Percentiles rank a stretch among this genome's conserved stretches.
phyloP scores from a whole-genome alignment of 192 early-diverging fungal species.

The Coemansia sp. region DNA sequence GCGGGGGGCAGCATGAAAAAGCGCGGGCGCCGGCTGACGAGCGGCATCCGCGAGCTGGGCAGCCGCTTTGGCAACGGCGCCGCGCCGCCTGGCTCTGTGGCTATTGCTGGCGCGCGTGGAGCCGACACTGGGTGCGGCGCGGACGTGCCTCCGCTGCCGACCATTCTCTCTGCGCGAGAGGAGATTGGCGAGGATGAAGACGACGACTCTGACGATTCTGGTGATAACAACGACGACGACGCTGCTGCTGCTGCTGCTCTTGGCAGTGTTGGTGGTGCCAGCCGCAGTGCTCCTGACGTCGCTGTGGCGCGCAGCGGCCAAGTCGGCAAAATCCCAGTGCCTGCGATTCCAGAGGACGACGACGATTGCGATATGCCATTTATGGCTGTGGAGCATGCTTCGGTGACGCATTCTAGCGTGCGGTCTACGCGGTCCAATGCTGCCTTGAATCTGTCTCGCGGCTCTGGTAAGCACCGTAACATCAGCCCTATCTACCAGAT shows the following conservation, averaged over 20 bases:
- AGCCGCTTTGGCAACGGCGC: background rate
- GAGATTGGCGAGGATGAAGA: conserved; percentile 2
- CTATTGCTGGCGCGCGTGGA: conserved; percentile 1
- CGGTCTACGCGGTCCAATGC: conserved; percentile 7
- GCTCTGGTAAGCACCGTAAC: background rate
- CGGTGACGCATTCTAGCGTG: background rate
- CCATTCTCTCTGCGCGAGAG: conserved; percentile 36
- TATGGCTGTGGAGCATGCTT: too few relatives aligned
- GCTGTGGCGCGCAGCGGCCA: background rate
- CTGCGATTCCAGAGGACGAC: conserved; percentile 3
- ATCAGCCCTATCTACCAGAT: conserved; percentile 6
- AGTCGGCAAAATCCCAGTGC: background rate
- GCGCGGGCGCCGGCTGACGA: conserved; percentile 25
- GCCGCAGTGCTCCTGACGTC: conserved; percentile 1
- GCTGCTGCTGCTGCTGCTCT: background rate
- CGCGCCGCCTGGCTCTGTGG: conserved; percentile 1
- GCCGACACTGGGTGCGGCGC: conserved; percentile 1
- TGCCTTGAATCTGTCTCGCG: background rate
- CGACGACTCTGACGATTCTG: background rate
- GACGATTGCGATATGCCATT: background rate
- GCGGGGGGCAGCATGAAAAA: background rate
- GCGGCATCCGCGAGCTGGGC: conserved; percentile 22
- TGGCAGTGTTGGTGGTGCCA: background rate
- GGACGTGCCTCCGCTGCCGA: conserved; percentile 20
- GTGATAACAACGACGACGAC: background rate